Base-by-base conservation (phyloP, 345 rosid species). In the Abelmoschus esculentus region DNA sequence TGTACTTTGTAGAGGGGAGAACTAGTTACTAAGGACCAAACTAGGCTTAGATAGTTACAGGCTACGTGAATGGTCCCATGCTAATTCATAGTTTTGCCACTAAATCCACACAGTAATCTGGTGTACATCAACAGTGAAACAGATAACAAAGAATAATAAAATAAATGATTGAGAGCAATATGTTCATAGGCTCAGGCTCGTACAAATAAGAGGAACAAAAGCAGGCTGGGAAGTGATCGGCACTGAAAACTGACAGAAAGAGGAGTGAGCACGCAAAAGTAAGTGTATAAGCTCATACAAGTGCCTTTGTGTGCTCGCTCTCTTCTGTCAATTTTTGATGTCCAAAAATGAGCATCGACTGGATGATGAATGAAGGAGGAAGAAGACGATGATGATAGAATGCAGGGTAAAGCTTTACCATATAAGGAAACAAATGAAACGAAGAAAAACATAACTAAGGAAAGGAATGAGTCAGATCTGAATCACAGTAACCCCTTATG, bases 281-380 rank as follows among this genome's bases (percentile, higher is more conserved):
- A 92, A 72, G 53, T 66, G 87, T 83, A 89, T 81, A 84, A 60
- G 34, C 56, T 75, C 77, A 84, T 89, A 86, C 89, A 78, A 84
- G 72, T 81, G 83, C 87, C 84, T 80, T 87, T 88, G 92, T 83
- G 96, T 92, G 98, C 98, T 89, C 98, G 89, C 98, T 92, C 98
- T 92, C 98, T 92, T 92, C 98, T 92, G 98, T 92, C 98, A 92
- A 83, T 38, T 79, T 89, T 89, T 89, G 32, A 70, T 78, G 81
- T 76, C 77, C 85, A 1, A 7, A 2, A 7, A 38, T 38, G 9
- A 38, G 42, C 9, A 38, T 36, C 6, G 8, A 36, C 6, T 6
- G 40, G 6, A 36, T 6, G 8, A 36, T 7, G 8, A 36, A 22
- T 22, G 26, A 22, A 22, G 26, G 26, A 22, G 26, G 26, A 22